Conservation (phyloP, 2,329 filamentous ascomycete species). For the Apiospora koreana region DNA sequence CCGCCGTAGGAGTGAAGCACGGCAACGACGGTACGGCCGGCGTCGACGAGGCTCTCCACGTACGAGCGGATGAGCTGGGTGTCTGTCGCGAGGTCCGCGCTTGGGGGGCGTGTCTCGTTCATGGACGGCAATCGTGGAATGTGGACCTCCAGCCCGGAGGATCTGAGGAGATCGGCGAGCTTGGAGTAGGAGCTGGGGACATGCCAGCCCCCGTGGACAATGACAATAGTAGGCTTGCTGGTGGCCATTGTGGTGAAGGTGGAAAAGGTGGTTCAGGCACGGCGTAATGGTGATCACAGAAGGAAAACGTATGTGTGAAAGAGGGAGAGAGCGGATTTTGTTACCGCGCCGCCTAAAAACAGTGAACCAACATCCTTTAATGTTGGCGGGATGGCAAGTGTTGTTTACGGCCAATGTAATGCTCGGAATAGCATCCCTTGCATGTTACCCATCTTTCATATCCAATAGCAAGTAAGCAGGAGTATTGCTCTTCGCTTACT, state of each 20-base stretch:
- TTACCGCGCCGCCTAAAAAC: too few relatives aligned
- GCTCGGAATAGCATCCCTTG: too few relatives aligned
- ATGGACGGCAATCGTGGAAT: slow-evolving; percentile 18
- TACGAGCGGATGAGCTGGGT: slow-evolving; percentile 21
- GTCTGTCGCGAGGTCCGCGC: slow-evolving; percentile 22
- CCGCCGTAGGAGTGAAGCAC: slow-evolving; percentile 32
- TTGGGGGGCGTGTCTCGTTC: slow-evolving; percentile 25
- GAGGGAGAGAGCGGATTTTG: too few relatives aligned
- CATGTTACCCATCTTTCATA: too few relatives aligned
- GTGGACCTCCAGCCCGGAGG: slow-evolving; percentile 20
- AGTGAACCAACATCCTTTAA: too few relatives aligned
- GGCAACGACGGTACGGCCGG: slow-evolving; percentile 21
- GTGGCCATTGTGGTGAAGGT: not conserved
- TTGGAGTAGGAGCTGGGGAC: slow-evolving; percentile 18
- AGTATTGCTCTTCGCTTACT: too few relatives aligned
- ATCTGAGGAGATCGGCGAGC: slow-evolving; percentile 14
- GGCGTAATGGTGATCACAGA: too few relatives aligned
- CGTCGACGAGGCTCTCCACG: slow-evolving; percentile 21
- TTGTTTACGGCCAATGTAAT: too few relatives aligned
- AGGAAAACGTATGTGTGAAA: too few relatives aligned
- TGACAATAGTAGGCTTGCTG: slow-evolving; percentile 11
- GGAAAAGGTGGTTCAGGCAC: not conserved
- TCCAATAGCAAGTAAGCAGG: too few relatives aligned
- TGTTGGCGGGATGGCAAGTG: too few relatives aligned
- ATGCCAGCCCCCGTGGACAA: slow-evolving; percentile 22